Percentiles rank a stretch among this genome's conserved stretches.
Conservation (phyloP, 2,329 filamentous ascomycete species). For the Diplodia seriata region DNA sequence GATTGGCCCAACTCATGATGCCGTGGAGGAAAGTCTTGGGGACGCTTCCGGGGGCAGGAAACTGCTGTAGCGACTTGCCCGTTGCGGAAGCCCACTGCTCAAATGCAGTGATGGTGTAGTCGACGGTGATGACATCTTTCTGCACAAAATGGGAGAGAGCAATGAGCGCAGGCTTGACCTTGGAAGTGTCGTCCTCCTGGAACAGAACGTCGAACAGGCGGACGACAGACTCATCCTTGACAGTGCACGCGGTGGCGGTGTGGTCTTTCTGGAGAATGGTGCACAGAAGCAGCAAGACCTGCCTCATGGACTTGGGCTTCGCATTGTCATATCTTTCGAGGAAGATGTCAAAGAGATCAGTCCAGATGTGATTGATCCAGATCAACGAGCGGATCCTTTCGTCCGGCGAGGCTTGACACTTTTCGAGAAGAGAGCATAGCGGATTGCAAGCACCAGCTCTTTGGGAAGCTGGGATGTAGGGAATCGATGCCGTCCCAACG, state of each 20-base stretch:
- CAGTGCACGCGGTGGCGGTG: constrained; percentile 22
- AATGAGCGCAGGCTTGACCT: constrained; percentile 74
- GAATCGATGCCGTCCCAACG: constrained; percentile 44
- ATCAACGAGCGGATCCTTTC: constrained; percentile 42
- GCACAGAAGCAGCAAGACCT: constrained; percentile 53
- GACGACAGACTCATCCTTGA: constrained; percentile 36
- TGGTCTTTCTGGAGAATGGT: constrained; percentile 44
- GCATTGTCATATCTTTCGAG: constrained; percentile 52
- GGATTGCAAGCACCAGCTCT: constrained; percentile 57
- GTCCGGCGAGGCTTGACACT: constrained; percentile 44
- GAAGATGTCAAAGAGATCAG: constrained; percentile 49
- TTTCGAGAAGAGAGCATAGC: constrained; percentile 54
- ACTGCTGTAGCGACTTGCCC: constrained; percentile 3
- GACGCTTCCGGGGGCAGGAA: neutral
- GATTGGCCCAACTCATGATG: constrained; percentile 48
- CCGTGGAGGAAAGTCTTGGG: constrained; percentile 33
- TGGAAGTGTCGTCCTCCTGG: constrained; percentile 65
- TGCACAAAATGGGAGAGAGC: constrained; percentile 69
- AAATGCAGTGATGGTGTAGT: constrained; percentile 38
- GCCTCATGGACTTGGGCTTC: constrained; percentile 56
- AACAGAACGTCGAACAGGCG: constrained; percentile 66
- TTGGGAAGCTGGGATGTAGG: constrained; percentile 47
- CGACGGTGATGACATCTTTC: constrained; percentile 62
- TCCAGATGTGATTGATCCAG: constrained; percentile 49
- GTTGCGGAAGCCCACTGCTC: constrained; percentile 19